Evolutionary conservation across 176 grass and related monocot species (phyloP).

Genomic region (Eragrostis nindensis): DNA sequence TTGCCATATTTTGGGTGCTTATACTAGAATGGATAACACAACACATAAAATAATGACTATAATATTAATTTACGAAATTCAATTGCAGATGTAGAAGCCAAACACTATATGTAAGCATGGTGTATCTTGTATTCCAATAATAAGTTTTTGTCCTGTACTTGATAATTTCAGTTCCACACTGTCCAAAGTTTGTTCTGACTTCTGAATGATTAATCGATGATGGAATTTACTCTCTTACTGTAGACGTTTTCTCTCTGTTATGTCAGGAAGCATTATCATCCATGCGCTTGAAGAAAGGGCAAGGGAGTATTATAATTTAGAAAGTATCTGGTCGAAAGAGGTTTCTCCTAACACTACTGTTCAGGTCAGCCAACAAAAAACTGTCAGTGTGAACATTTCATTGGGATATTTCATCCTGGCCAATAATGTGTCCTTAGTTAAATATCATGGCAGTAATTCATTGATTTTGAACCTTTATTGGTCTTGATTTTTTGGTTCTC

Average conservation of each 20-base stretch:
- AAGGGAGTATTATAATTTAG: conserved; percentile 94
- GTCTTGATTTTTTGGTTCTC: neutral
- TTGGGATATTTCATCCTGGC: neutral
- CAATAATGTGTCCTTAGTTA: neutral
- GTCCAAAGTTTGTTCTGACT: neutral
- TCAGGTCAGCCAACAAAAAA: conserved; percentile 49
- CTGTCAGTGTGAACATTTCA: conserved; percentile 6
- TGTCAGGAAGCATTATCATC: conserved; percentile 82
- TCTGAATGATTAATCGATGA: neutral
- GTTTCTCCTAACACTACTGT: conserved; percentile 56
- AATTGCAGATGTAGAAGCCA: neutral
- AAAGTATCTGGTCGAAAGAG: conserved; percentile 85
- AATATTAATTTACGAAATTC: neutral
- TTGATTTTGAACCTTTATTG: neutral
- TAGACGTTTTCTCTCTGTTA: neutral
- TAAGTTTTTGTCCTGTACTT: neutral
- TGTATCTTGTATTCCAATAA: neutral
- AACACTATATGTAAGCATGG: conserved; percentile 16
- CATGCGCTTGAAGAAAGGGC: conserved; percentile 97
- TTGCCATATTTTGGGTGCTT: neutral
- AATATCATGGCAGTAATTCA: neutral
- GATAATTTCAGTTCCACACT: neutral
- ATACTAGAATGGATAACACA: neutral
- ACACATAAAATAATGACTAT: neutral
- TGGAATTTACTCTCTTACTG: neutral